Conservation (phyloP, 306 rosid genomes). For the Malus fusca region DNA sequence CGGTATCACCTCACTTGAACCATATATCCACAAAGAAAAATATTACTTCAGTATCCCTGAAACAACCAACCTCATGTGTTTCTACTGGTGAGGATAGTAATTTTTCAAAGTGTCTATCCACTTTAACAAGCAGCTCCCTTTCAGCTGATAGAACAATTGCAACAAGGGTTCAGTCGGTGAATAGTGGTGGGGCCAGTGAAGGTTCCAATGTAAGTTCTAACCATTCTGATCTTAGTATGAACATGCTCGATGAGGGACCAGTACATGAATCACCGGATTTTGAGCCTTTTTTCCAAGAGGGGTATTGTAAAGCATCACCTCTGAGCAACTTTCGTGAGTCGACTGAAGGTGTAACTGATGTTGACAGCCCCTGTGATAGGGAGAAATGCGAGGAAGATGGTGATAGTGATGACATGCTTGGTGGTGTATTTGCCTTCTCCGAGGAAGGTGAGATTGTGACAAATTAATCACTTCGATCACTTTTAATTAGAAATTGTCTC, state of each 20-base stretch:
- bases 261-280: slow-evolving; percentile 54
- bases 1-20: slow-evolving; percentile 29
- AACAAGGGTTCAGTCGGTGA: slow-evolving; percentile 38
- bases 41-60: slow-evolving; percentile 26
- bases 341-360: slow-evolving; percentile 49
- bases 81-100: slow-evolving; percentile 26
- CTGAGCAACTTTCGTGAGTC: slow-evolving; percentile 36
- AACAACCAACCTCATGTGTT: slow-evolving; percentile 23
- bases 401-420: slow-evolving; percentile 70
- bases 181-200: slow-evolving; percentile 35
- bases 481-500: neutral
- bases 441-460: slow-evolving; percentile 64
- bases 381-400: slow-evolving; percentile 75
- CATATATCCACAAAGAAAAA: slow-evolving; percentile 26
- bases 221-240: slow-evolving; percentile 57
- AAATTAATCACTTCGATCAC: neutral
- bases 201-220: slow-evolving; percentile 51
- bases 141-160: slow-evolving; percentile 37
- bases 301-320: slow-evolving; percentile 59
- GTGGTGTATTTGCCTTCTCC: slow-evolving; percentile 77
- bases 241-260: slow-evolving; percentile 50
- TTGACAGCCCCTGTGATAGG: slow-evolving; percentile 63
- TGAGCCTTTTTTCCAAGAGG: slow-evolving; percentile 69
- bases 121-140: slow-evolving; percentile 30
- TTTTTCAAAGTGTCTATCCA: slow-evolving; percentile 20